Base-by-base conservation (phyloP, 805 yeast genomes). In the Starmerella sp. region DNA sequence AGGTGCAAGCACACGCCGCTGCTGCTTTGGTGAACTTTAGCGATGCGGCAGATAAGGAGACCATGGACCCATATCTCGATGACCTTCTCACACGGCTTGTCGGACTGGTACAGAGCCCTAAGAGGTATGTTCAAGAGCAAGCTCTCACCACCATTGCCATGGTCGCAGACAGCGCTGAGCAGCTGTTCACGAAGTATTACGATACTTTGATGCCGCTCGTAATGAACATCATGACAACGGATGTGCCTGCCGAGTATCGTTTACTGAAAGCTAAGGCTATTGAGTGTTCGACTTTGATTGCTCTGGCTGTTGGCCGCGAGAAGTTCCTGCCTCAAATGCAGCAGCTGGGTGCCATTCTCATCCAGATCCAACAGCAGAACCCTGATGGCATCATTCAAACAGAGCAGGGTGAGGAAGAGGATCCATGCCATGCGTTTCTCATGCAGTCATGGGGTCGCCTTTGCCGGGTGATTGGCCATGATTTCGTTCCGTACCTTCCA, bases 1-100 rank as follows among this genome's bases (percentile, higher is more conserved):
- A 97, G 65, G 98, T 93, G 29, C 97, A 91, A 72, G 87, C 96
- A 0, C 98, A 93, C 67, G 97, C 97, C 15, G 97, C 98, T 44
- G 98, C 98, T 52, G 98, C 98, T 0, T 75, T 91, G 64, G 97
- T 93, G 47, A 93, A 93, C 68, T 93, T 93, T 68, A 81, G 91
- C 42, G 98, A 93, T 70, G 88, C 85, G 60, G 96, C 97, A 2
- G 73, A 86, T 6, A 85, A 87, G 65, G 95, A 86, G 58, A 80
- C 83, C 10, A 73, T 93, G 62, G 96, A 89, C 65, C 97, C 97
- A n/a, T 90, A 85, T 65, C 75, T 93, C 65, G 98, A 93, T 68
- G 80, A 77, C 61, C 73, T 93, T 63, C 75, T 93, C 55, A 76
- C 81, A 36, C 84, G 86, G 62, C 73, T 93, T 59, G 75, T 93